phyloP scores from a whole-genome alignment of 192 early-diverging fungal genomes.

The Coemansia sp. region DNA sequence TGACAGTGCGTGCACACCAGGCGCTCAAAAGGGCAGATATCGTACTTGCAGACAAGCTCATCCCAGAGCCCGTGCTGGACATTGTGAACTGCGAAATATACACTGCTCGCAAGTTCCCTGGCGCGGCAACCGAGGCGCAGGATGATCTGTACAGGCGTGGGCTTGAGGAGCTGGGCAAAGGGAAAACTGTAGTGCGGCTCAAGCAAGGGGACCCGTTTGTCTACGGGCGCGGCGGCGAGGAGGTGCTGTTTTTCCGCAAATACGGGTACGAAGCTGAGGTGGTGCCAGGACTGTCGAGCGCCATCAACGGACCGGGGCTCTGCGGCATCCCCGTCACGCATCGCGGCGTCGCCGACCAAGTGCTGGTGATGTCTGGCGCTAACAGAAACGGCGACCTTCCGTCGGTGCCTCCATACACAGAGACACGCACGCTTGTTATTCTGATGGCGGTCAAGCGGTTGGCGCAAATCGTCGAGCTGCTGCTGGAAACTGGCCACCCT shows the following conservation, averaged over 20 bases:
- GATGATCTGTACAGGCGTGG: slow-evolving; percentile 73
- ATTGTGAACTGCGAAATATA: slow-evolving; percentile 58
- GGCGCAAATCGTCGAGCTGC: slow-evolving; percentile 59
- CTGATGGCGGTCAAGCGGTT: slow-evolving; percentile 84
- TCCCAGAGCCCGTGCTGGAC: slow-evolving; percentile 60
- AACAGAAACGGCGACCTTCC: slow-evolving; percentile 78
- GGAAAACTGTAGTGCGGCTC: slow-evolving; percentile 74
- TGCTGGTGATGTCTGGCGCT: slow-evolving; percentile 79
- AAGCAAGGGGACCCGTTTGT: slow-evolving; percentile 94
- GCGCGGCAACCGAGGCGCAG: slow-evolving; percentile 70
- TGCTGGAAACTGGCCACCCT: slow-evolving; percentile 66
- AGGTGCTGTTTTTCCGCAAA: slow-evolving; percentile 69
- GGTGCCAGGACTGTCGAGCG: slow-evolving; percentile 76
- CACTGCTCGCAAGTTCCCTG: slow-evolving; percentile 68
- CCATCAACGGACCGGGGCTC: slow-evolving; percentile 70
- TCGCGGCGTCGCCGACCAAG: slow-evolving; percentile 81
- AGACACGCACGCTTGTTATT: slow-evolving; percentile 73
- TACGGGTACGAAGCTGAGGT: slow-evolving; percentile 70
- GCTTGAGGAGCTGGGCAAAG: slow-evolving; percentile 65
- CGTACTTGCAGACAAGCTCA: slow-evolving; percentile 80
- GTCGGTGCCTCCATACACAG: slow-evolving; percentile 63
- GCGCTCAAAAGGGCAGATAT: slow-evolving; percentile 71
- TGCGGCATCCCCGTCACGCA: slow-evolving; percentile 84
- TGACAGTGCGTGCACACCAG: slow-evolving; percentile 69
- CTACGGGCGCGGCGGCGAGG: slow-evolving; percentile 91